phyloP scores from a whole-genome alignment of 805 yeast genomes.

The Lipomyces yamadae region DNA sequence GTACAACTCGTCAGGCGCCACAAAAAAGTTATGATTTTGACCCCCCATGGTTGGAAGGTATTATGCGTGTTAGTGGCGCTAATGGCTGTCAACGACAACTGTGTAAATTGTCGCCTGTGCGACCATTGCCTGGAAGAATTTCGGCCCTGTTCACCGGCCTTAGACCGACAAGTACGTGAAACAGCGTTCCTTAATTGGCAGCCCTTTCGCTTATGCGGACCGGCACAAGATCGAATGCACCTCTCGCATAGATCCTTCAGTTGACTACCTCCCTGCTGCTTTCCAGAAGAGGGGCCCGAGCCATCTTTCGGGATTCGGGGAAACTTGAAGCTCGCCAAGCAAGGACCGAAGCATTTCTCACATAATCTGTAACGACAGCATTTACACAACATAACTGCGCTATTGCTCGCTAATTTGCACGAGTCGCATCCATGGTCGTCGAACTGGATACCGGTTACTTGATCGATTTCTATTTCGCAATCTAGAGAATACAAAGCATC shows the following conservation, averaged over 20 bases:
- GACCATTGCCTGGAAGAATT: not conserved
- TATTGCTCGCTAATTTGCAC: not conserved
- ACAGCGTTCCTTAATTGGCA: slow-evolving; percentile 18
- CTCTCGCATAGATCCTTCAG: slow-evolving; percentile 17
- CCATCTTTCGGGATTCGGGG: slow-evolving; percentile 19
- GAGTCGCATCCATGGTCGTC: not conserved
- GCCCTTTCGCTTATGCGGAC: slow-evolving; percentile 23
- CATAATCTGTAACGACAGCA: slow-evolving; percentile 21
- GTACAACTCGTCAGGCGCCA: not conserved
- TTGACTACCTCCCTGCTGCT: slow-evolving; percentile 14
- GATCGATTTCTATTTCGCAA: slow-evolving; percentile 2
- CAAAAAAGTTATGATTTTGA: not conserved
- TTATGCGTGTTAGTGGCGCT: not conserved
- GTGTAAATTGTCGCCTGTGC: slow-evolving; percentile 19
- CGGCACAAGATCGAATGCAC: slow-evolving; percentile 30
- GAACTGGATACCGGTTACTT: not conserved
- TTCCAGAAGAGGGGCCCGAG: slow-evolving; percentile 1
- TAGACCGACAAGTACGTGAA: not conserved
- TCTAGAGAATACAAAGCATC: not conserved
- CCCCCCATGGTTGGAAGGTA: not conserved
- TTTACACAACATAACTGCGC: slow-evolving; percentile 5
- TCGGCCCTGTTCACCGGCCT: not conserved
- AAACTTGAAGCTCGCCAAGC: slow-evolving; percentile 20
- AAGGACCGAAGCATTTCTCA: slow-evolving; percentile 25
- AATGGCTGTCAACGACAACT: slow-evolving; percentile 13